Evolutionary conservation across 768 basidiomycete species (phyloP).

Genomic region (Lanmaoa rubissima): DNA sequence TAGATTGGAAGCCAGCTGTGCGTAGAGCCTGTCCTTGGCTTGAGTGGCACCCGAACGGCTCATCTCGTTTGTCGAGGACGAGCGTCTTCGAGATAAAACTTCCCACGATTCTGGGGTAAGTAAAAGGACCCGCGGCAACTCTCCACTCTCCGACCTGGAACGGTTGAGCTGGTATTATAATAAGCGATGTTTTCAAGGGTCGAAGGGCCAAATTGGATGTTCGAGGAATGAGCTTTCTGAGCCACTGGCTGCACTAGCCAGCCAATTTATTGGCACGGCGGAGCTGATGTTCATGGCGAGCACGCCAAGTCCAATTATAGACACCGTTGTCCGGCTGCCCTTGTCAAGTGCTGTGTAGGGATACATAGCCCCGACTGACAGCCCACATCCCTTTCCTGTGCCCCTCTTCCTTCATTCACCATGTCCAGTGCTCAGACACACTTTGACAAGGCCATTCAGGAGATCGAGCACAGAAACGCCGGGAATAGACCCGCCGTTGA

Average conservation of each 20-base stretch:
- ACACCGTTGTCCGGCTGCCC: not conserved
- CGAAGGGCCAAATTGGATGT: not conserved
- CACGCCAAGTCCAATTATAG: conserved; percentile 18
- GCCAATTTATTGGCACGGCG: not conserved
- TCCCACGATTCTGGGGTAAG: conserved; percentile 11
- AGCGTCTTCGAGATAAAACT: too few relatives aligned
- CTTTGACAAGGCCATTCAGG: conserved; percentile 30
- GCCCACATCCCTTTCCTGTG: conserved; percentile 8
- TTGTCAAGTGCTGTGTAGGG: conserved; percentile 10
- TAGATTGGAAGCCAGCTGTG: conserved; percentile 68
- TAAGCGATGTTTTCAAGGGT: conserved; percentile 6
- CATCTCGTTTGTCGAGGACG: conserved; percentile 6
- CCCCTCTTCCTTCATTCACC: conserved; percentile 10
- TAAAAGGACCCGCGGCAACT: not conserved
- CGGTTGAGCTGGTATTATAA: not conserved
- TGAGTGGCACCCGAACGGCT: conserved; percentile 56
- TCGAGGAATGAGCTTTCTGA: not conserved
- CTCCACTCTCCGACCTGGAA: too few relatives aligned
- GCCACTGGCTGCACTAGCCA: not conserved
- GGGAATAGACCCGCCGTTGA: conserved; percentile 16
- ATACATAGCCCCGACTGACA: not conserved
- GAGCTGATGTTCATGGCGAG: not conserved
- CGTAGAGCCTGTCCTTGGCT: conserved; percentile 79
- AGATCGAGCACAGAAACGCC: conserved; percentile 30
- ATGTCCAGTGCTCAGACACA: conserved; percentile 22